Percentiles rank a stretch among this genome's conserved stretches.
phyloP scores from a whole-genome alignment of 2,329 filamentous ascomycete species.

The Diplocarpon rosae region DNA sequence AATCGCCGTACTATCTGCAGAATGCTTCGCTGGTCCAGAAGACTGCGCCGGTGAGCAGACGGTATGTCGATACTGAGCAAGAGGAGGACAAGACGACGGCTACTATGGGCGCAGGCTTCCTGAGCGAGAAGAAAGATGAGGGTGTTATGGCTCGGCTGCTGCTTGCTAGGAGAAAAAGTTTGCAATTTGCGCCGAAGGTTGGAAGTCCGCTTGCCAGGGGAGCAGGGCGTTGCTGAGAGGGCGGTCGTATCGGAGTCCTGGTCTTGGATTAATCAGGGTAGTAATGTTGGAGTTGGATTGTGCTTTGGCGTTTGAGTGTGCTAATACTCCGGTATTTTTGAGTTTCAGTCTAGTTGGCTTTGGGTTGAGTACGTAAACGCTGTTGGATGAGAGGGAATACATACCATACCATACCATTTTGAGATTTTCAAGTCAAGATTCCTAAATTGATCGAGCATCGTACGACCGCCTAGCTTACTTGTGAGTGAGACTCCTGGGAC shows the following conservation, averaged over 20 bases:
- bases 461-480: too few species aligned
- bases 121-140: conserved; percentile 41
- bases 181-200: conserved; percentile 67
- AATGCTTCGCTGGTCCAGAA: conserved; percentile 24
- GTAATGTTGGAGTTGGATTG: too few species aligned
- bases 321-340: too few species aligned
- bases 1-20: conserved; percentile 26
- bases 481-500: too few species aligned
- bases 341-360: too few species aligned
- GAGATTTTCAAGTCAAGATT: too few species aligned
- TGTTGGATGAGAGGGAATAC: too few species aligned
- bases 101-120: conserved; percentile 29
- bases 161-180: conserved; percentile 63
- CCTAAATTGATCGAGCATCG: too few species aligned
- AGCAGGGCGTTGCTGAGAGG: conserved; percentile 2
- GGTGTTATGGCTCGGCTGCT: conserved; percentile 40
- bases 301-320: too few species aligned
- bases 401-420: too few species aligned
- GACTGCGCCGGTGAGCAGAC: conserved; percentile 24
- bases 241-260: background rate
- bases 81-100: background rate
- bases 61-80: conserved; percentile 17
- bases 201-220: conserved; percentile 56
- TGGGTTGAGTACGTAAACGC: too few species aligned
- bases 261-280: background rate